Percentiles rank a stretch among this genome's conserved stretches.
These are phyloP conservation scores for Cyberlindnera mycetangii DNA, from an alignment of 805 yeast genomes.

Conservation along the genomic window DNA sequence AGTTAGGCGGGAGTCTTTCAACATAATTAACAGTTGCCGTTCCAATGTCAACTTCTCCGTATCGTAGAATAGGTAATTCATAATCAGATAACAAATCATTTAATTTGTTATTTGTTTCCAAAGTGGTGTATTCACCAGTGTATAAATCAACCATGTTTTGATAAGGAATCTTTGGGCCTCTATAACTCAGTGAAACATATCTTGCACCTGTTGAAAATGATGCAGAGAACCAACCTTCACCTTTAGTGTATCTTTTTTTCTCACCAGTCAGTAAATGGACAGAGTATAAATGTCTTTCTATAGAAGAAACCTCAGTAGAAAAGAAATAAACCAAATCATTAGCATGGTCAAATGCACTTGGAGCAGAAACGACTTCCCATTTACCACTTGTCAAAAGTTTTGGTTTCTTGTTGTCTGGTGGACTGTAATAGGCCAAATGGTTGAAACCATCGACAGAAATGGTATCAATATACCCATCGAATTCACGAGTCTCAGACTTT, in stretches of 20 bases:
- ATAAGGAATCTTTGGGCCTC: constrained; percentile 78
- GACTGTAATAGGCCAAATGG: constrained; percentile 84
- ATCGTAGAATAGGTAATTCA: constrained; percentile 54
- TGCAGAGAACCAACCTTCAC: constrained; percentile 64
- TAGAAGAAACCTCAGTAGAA: constrained; percentile 74
- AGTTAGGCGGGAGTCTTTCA: constrained; percentile 76
- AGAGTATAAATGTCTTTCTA: constrained; percentile 80
- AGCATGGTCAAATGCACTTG: constrained; percentile 55
- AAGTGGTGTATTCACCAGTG: constrained; percentile 28
- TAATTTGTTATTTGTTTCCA: constrained; percentile 43
- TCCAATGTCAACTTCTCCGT: constrained; percentile 53
- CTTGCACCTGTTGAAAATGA: constrained; percentile 80
- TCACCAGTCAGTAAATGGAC: constrained; percentile 51
- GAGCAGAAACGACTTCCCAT: constrained; percentile 89
- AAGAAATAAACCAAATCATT: constrained; percentile 53
- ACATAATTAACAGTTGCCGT: constrained; percentile 53
- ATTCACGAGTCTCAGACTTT: constrained; percentile 39
- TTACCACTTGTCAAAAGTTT: constrained; percentile 64
- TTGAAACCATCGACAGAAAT: constrained; percentile 57
- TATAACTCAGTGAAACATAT: constrained; percentile 64
- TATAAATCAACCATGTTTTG: constrained; percentile 67
- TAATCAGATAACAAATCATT: constrained; percentile 37
- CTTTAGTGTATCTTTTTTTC: constrained; percentile 33
- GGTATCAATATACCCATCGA: constrained; percentile 81
- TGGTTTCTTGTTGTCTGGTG: constrained; percentile 57